Percentiles rank a stretch among this genome's conserved stretches.
Evolutionary conservation across 1,284 basidiomycete species (phyloP).

Genomic region (Ustilago cynodontis): DNA sequence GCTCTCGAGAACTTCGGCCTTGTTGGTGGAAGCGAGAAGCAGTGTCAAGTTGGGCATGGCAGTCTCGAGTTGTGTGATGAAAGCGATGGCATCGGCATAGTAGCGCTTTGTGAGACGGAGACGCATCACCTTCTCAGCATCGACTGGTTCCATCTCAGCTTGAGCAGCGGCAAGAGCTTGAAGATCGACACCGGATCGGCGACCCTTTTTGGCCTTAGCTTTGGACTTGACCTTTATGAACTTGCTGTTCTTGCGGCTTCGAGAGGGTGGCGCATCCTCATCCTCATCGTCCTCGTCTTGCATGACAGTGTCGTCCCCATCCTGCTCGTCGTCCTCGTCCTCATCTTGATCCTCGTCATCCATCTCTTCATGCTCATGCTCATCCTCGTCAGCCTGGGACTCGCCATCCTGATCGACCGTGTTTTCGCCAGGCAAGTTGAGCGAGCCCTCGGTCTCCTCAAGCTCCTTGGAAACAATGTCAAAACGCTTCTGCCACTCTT

Average conservation of each 20-base stretch:
- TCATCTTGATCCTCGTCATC: conserved; percentile 60
- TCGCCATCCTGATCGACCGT: conserved; percentile 68
- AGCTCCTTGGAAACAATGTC: conserved; percentile 74
- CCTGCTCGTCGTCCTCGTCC: conserved; percentile 17
- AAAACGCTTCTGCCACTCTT: conserved; percentile 81
- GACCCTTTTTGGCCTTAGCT: conserved; percentile 58
- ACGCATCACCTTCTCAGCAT: conserved; percentile 73
- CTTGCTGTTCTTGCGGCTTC: conserved; percentile 19
- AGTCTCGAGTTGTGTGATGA: conserved; percentile 85
- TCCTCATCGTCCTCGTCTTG: conserved; percentile 29
- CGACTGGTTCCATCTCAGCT: conserved; percentile 58
- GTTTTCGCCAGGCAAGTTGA: conserved; percentile 60
- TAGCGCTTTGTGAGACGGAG: conserved; percentile 87
- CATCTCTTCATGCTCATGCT: conserved; percentile 68
- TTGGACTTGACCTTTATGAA: conserved; percentile 7
- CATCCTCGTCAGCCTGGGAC: conserved; percentile 66
- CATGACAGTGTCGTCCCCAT: conserved; percentile 34
- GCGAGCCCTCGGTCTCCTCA: conserved; percentile 69
- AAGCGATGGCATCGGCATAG: conserved; percentile 85
- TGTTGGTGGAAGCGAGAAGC: conserved; percentile 88
- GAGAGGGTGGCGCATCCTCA: conserved; percentile 20
- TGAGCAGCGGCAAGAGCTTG: conserved; percentile 58
- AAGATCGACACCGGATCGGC: conserved; percentile 71
- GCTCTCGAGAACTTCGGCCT: conserved; percentile 91
- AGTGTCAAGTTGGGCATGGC: conserved; percentile 82